phyloP scores from a whole-genome alignment of 345 rosid species.

The Raphanus raphanistrum region DNA sequence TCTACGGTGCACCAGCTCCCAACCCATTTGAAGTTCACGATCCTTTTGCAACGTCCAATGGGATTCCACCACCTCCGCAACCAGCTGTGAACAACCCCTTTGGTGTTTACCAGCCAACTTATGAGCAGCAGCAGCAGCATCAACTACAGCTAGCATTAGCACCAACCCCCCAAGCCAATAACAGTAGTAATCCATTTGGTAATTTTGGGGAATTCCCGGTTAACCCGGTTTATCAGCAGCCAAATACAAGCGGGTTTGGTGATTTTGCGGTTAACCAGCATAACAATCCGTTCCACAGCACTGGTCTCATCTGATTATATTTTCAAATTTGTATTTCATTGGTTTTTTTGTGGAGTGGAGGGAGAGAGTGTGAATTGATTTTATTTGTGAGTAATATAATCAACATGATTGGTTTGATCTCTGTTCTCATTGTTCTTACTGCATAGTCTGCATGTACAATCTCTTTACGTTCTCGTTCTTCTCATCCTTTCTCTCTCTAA shows the following conservation, averaged over 20 bases:
- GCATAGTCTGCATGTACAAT: background rate
- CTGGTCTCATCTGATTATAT: conserved; percentile 57
- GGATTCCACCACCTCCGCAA: conserved; percentile 52
- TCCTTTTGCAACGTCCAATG: conserved; percentile 60
- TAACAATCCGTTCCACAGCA: conserved; percentile 45
- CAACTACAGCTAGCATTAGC: conserved; percentile 46
- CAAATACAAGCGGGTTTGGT: conserved; percentile 33
- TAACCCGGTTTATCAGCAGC: conserved; percentile 33
- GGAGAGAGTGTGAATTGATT: background rate
- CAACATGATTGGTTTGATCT: conserved; percentile 33
- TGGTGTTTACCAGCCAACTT: conserved; percentile 61
- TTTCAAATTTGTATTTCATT: conserved; percentile 11
- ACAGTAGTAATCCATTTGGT: conserved; percentile 54
- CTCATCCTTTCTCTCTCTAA: no score
- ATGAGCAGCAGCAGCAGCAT: conserved; percentile 47
- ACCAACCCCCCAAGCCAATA: conserved; percentile 20
- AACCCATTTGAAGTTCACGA: conserved; percentile 90
- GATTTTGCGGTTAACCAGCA: conserved; percentile 39
- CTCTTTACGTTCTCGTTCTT: no score
- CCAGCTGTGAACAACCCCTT: conserved; percentile 56
- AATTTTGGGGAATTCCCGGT: conserved; percentile 42
- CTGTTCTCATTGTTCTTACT: background rate
- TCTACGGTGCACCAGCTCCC: conserved; percentile 80
- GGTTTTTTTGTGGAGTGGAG: conserved; percentile 1
- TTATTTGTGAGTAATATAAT: conserved; percentile 26